phyloP scores from a whole-genome alignment of 73 alveolate species.

The Paramecium primaurelia region DNA sequence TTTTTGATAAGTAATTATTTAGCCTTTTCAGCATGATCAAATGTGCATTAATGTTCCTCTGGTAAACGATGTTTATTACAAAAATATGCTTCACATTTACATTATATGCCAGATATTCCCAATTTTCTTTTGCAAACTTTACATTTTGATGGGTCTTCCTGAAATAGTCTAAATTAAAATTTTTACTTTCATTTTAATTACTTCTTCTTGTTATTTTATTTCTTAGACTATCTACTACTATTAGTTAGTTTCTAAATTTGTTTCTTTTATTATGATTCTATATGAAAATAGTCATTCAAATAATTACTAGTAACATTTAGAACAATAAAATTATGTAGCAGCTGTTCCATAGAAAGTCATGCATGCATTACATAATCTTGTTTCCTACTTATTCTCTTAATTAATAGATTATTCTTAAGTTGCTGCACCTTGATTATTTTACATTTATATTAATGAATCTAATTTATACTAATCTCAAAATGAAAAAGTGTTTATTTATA shows the following conservation, averaged over 20 bases:
- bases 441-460: not conserved
- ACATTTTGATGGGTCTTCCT: conserved; percentile 58
- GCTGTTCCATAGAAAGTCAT: not conserved
- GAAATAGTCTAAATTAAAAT: not conserved
- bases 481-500: not conserved
- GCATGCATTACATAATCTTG: not conserved
- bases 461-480: not conserved
- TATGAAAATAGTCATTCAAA: not conserved
- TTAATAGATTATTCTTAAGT: not conserved
- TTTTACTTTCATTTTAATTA: not conserved
- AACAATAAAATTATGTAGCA: not conserved
- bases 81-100: conserved; percentile 51
- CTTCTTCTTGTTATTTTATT: not conserved
- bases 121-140: conserved; percentile 53
- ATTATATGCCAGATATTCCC: conserved; percentile 43
- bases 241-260: not conserved
- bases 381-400: conserved; percentile 8
- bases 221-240: not conserved
- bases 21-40: conserved; percentile 55
- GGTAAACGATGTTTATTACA: conserved; percentile 57
- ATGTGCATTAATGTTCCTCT: conserved; percentile 57
- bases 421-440: conserved; percentile 9
- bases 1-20: conserved; percentile 53
- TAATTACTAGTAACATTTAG: conserved; percentile 7
- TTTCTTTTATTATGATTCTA: not conserved